These are phyloP conservation scores for Violaceomyces palustris DNA, from an alignment of 1,284 basidiomycete species.

Conservation along the genomic window DNA sequence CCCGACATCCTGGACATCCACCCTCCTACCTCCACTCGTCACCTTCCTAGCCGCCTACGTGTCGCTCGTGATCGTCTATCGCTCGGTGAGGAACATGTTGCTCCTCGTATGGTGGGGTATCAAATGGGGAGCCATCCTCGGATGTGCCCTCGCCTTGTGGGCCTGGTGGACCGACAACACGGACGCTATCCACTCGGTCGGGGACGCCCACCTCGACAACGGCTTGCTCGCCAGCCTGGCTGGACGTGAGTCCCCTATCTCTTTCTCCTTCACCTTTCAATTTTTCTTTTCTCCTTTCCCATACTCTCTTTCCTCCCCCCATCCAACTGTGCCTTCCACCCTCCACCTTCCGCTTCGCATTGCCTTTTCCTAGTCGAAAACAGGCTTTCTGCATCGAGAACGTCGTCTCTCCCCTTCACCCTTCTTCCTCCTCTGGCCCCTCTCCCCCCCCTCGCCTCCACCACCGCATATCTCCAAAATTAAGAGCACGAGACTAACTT, in stretches of 20 bases:
- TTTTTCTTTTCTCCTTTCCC: background rate
- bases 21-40: conserved; percentile 33
- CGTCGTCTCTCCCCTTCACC: too few species aligned
- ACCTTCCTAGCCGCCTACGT: conserved; percentile 37
- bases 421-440: too few species aligned
- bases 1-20: conserved; percentile 33
- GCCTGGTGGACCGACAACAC: conserved; percentile 35
- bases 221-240: conserved; percentile 23
- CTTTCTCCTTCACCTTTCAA: background rate
- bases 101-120: conserved; percentile 30
- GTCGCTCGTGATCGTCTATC: conserved; percentile 33
- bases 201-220: conserved; percentile 5
- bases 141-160: conserved; percentile 30
- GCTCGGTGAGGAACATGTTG: conserved; percentile 26
- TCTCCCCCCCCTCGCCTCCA: too few species aligned
- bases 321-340: too few species aligned
- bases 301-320: background rate
- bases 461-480: too few species aligned
- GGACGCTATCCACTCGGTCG: conserved; percentile 19
- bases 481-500: too few species aligned
- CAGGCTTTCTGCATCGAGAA: too few species aligned
- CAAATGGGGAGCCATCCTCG: conserved; percentile 41
- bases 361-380: too few species aligned
- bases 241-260: background rate
- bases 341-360: too few species aligned